phyloP scores from a whole-genome alignment of 1,139 yeast species.

The Yamadazyma conglobata region DNA sequence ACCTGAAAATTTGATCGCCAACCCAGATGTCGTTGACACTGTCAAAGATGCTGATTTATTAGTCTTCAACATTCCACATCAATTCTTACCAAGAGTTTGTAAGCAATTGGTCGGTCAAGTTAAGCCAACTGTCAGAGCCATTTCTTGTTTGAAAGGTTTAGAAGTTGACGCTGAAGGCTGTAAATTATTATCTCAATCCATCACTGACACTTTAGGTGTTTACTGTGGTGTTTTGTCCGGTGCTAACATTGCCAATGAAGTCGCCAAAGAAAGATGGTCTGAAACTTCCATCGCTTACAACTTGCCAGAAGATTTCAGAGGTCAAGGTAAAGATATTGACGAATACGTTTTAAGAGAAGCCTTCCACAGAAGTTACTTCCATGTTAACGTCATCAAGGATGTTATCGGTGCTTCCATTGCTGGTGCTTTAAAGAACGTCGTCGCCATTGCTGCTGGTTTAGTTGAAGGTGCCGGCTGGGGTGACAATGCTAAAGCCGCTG shows the following conservation, averaged over 20 bases:
- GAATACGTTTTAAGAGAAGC: slow-evolving; percentile 37
- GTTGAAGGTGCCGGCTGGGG: slow-evolving; percentile 53
- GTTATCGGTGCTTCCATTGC: slow-evolving; percentile 51
- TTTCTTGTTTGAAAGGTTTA: slow-evolving; percentile 48
- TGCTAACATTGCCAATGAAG: slow-evolving; percentile 48
- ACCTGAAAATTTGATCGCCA: slow-evolving; percentile 79
- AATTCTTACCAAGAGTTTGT: slow-evolving; percentile 40
- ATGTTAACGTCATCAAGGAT: slow-evolving; percentile 45
- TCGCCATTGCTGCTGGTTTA: slow-evolving; percentile 48
- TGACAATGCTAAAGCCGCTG: slow-evolving; percentile 49
- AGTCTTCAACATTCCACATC: slow-evolving; percentile 49
- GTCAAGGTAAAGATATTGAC: slow-evolving; percentile 43
- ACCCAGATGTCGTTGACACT: slow-evolving; percentile 73
- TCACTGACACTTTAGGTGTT: slow-evolving; percentile 43
- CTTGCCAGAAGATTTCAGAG: slow-evolving; percentile 38
- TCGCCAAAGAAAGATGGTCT: slow-evolving; percentile 47
- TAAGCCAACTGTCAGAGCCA: slow-evolving; percentile 39
- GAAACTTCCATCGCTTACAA: slow-evolving; percentile 48
- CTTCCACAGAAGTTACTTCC: slow-evolving; percentile 49
- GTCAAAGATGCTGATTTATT: slow-evolving; percentile 57
- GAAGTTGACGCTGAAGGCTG: slow-evolving; percentile 45
- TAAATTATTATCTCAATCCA: slow-evolving; percentile 41
- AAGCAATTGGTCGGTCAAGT: slow-evolving; percentile 37
- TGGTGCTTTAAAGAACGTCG: slow-evolving; percentile 47
- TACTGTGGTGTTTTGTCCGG: slow-evolving; percentile 48